Evolutionary conservation across 2,329 filamentous ascomycete species (phyloP), one percentile per base, ranked within the genome.

Genomic region (Phyllosticta paracitricarpa): DNA sequence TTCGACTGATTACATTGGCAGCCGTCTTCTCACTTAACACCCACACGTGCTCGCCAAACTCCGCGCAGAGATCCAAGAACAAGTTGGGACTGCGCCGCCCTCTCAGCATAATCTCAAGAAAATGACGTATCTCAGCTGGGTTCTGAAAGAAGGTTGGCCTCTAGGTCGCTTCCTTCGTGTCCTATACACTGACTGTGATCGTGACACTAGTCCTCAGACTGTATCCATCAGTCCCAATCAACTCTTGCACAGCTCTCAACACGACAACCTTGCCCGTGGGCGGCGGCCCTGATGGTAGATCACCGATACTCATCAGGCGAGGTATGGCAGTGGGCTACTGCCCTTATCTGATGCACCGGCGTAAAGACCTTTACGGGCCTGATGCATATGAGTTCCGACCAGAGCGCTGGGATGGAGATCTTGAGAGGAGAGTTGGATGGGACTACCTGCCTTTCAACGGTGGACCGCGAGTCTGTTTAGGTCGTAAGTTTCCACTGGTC

Each of bases 111-210:
- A 83, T 61, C 68, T 87, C 58, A 81, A 79, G 65, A 75, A 77
- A 14, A 74, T 87, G 71, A 82, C 78, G 62, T 87, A 87, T 63
- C 71, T 88, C 12, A 82, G 82, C 68, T 82, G 77, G 69, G 77
- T 83, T 9, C 65, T 87, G 58, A 84, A 84, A 63, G 83, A 85
- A 70, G 79, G 82, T 83, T 24, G 12, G 51, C 5, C 51, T 10
- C 51, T 6, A 8, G 7, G 2, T 30, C 28, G 28, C 6, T 30
- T 6, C 28, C 9, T 8, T 30, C 28, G 9, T 30, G 6, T 30
- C 9, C 28, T 7, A 30, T 7, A 7, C 5, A 30, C 28, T 30
- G 28, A 30, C 5, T 8, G 28, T 30, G 28, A 30, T 30, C 7
- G 28, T 30, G 3, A 4, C 5, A 8, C 48, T 19, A 66, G 72